phyloP scores from a whole-genome alignment of 495 filamentous ascomycete species.

The Neurospora sp. region DNA sequence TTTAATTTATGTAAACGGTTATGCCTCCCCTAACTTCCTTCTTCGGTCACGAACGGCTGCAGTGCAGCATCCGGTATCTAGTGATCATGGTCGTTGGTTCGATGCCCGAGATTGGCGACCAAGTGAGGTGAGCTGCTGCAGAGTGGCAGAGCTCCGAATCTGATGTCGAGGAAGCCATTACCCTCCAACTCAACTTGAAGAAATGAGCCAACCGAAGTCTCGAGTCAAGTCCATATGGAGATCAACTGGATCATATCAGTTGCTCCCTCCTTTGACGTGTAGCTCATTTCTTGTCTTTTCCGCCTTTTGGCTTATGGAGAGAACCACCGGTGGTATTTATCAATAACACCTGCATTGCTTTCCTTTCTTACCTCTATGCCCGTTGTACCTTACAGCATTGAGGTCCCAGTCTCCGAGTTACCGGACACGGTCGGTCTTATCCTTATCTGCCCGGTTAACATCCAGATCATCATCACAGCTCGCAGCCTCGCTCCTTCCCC shows the following conservation, averaged over 20 bases:
- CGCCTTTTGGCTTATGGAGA: not conserved
- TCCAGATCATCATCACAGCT: not conserved
- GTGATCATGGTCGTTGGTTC: not conserved
- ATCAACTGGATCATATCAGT: not conserved
- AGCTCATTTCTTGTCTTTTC: not conserved
- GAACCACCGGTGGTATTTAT: not conserved
- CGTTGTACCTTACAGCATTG: not conserved
- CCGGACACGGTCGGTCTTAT: not conserved
- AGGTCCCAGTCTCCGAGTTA: not conserved
- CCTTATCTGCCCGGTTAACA: not conserved
- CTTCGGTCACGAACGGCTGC: not conserved
- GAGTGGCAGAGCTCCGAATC: not conserved
- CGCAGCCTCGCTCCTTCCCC: not conserved
- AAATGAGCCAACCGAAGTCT: not conserved
- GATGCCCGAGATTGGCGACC: not conserved
- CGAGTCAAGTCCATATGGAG: not conserved
- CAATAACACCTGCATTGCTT: not conserved
- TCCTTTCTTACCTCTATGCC: not conserved
- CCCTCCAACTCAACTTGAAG: not conserved
- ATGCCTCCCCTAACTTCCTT: not conserved
- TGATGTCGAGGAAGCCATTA: not conserved
- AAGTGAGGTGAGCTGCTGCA: not conserved
- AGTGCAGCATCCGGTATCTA: not conserved
- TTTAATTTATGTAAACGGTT: not conserved
- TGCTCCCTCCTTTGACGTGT: not conserved